These are phyloP conservation scores for Lactuca sativa DNA, from an alignment of 129 eudicot genomes.

Conservation along the genomic window DNA sequence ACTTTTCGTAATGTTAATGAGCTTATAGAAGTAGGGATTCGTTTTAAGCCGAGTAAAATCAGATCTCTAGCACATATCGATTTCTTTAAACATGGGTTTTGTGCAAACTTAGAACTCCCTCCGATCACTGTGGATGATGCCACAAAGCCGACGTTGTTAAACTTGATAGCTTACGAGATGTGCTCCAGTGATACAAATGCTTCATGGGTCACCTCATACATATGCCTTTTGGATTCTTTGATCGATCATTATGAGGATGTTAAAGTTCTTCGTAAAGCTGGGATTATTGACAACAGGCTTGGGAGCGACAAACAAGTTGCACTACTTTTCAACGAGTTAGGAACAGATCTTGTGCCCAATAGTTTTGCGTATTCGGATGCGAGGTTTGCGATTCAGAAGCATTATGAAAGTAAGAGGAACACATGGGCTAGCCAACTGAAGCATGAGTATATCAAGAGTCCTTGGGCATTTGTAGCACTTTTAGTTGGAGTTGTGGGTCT, in stretches of 20 bases:
- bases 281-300: slow-evolving; percentile 21
- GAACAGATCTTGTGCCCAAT: slow-evolving; percentile 19
- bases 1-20: slow-evolving; percentile 34
- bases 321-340: slow-evolving; percentile 30
- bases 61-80: slow-evolving; percentile 4
- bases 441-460: slow-evolving; percentile 29
- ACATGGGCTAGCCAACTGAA: slow-evolving; percentile 12
- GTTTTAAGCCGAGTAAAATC: slow-evolving; percentile 15
- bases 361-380: background rate
- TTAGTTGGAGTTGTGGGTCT: slow-evolving; percentile 22
- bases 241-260: slow-evolving; percentile 35
- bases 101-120: slow-evolving; percentile 28
- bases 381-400: background rate
- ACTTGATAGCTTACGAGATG: slow-evolving; percentile 50
- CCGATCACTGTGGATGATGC: slow-evolving; percentile 28
- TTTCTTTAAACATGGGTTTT: slow-evolving; percentile 3
- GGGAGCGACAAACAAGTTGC: slow-evolving; percentile 36
- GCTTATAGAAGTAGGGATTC: slow-evolving; percentile 37
- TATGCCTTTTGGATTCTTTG: slow-evolving; percentile 36
- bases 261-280: slow-evolving; percentile 18
- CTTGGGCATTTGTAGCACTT: slow-evolving; percentile 38
- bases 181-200: slow-evolving; percentile 2
- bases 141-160: slow-evolving; percentile 32
- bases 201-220: slow-evolving; percentile 29
- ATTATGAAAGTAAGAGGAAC: slow-evolving; percentile 20